A percentile compares a stretch with the other conserved stretches of the same genome.
These are phyloP conservation scores for Coprinellus micaceus DNA, from an alignment of 768 basidiomycete genomes.

Conservation along the genomic window DNA sequence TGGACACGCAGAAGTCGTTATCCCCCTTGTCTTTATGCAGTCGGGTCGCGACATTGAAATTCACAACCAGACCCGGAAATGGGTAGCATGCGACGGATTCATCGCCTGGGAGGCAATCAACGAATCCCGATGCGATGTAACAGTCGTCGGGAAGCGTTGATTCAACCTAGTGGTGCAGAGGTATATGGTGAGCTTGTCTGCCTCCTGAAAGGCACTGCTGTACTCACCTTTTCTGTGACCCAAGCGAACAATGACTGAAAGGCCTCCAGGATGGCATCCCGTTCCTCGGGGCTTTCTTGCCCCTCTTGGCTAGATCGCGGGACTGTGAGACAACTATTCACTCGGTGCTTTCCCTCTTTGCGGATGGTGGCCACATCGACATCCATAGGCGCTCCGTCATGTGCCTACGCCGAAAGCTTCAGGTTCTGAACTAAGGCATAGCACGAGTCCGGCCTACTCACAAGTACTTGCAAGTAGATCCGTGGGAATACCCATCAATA, in stretches of 20 bases:
- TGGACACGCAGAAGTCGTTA: background rate
- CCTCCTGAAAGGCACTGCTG: background rate
- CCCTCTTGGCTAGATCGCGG: too few relatives aligned
- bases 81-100: background rate
- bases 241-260: background rate
- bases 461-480: too few relatives aligned
- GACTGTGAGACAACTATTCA: too few relatives aligned
- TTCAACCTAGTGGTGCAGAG: background rate
- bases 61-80: background rate
- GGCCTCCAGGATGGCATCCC: background rate
- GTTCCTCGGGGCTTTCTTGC: background rate
- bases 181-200: background rate
- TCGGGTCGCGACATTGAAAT: background rate
- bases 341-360: too few relatives aligned
- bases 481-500: too few relatives aligned
- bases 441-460: too few relatives aligned
- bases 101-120: background rate
- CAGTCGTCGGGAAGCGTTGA: background rate
- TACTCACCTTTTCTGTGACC: background rate
- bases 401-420: too few relatives aligned
- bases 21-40: background rate
- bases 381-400: too few relatives aligned
- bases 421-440: too few relatives aligned
- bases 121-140: background rate
- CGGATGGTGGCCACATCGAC: too few relatives aligned